These are phyloP conservation scores for Tricholoma matsutake DNA, from an alignment of 768 basidiomycete species.

Conservation along the genomic window DNA sequence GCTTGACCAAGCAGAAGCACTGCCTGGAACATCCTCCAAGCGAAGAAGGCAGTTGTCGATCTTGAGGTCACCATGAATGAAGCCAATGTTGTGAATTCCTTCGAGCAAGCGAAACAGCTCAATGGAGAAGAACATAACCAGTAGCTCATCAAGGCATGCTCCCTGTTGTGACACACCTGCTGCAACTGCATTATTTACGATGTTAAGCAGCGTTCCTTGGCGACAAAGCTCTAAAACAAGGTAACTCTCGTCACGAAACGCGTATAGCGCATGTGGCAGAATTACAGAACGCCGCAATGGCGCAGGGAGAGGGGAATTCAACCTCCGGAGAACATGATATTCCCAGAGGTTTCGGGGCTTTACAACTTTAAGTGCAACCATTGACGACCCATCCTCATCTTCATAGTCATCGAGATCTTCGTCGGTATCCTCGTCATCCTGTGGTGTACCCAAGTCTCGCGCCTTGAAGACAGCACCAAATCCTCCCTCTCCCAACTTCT, in stretches of 20 bases:
- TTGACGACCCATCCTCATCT: conserved; percentile 48
- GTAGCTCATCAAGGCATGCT: conserved; percentile 84
- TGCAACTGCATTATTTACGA: conserved; percentile 79
- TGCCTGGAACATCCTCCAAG: conserved; percentile 77
- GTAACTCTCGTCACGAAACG: conserved; percentile 86
- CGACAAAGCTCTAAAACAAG: conserved; percentile 84
- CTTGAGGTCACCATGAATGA: conserved; percentile 98
- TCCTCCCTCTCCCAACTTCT: conserved; percentile 95
- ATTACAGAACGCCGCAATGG: conserved; percentile 67
- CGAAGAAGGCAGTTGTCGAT: conserved; percentile 98
- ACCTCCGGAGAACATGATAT: conserved; percentile 75
- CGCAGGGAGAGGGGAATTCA: conserved; percentile 66
- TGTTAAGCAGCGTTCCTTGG: conserved; percentile 89
- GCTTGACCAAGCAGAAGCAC: conserved; percentile 64
- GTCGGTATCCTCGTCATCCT: conserved; percentile 49
- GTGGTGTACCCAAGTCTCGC: conserved; percentile 48
- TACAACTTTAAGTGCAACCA: conserved; percentile 90
- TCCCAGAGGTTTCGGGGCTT: conserved; percentile 91
- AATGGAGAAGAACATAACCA: conserved; percentile 93
- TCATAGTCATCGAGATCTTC: conserved; percentile 56
- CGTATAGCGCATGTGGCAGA: conserved; percentile 74
- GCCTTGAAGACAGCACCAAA: conserved; percentile 96
- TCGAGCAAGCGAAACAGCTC: conserved; percentile 85
- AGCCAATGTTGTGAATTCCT: conserved; percentile 73
- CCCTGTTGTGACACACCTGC: conserved; percentile 79